Evolutionary conservation across 2,329 filamentous ascomycete species (phyloP).

Genomic region (Trichoderma simmonsii): DNA sequence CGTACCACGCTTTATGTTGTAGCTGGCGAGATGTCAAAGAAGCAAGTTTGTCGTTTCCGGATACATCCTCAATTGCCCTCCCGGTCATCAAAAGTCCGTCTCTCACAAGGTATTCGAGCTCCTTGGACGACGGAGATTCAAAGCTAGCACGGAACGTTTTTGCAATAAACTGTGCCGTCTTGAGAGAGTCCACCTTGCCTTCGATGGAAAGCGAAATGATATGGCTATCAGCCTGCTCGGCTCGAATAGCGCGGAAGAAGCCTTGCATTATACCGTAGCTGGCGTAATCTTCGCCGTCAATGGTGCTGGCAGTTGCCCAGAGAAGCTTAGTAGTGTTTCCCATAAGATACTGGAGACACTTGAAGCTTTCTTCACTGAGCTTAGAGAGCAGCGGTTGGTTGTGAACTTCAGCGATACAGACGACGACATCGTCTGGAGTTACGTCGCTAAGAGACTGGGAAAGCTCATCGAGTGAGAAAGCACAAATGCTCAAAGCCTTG

Average conservation of each 20-base stretch:
- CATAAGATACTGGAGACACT: background rate
- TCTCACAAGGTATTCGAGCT: background rate
- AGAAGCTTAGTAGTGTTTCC: background rate
- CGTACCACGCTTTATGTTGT: background rate
- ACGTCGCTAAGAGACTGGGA: background rate
- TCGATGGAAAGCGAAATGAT: background rate
- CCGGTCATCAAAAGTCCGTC: constrained; percentile 1
- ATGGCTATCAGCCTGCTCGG: background rate
- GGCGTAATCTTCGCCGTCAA: background rate
- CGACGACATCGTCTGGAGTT: background rate
- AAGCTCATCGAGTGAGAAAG: background rate
- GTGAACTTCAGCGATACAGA: background rate
- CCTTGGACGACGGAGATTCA: background rate
- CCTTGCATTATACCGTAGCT: background rate
- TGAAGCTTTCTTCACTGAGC: background rate
- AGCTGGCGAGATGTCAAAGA: background rate
- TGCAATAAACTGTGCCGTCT: background rate
- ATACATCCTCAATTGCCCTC: background rate
- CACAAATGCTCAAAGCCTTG: background rate
- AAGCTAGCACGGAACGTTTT: background rate
- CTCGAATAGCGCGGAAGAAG: background rate
- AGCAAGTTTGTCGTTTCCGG: background rate
- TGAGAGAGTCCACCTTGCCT: background rate
- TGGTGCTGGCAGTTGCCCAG: background rate
- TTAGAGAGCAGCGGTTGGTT: background rate